Conservation (phyloP, 2,329 filamentous ascomycete genomes). For the Trichoderma endophyticum region DNA sequence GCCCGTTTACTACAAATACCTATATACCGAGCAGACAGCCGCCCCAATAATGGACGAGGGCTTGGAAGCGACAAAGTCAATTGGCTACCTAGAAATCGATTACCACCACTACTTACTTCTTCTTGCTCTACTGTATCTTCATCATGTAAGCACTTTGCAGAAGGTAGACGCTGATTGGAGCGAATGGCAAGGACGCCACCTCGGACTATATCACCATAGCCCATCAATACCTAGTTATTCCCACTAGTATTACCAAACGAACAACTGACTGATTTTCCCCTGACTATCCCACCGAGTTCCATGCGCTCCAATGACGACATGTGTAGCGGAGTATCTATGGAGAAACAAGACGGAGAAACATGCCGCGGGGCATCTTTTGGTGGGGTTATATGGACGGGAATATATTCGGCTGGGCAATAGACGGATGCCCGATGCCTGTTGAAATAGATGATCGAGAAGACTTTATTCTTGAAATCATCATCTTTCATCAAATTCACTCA, state of each 20-base stretch:
- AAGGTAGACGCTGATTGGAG: background rate
- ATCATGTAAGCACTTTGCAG: background rate
- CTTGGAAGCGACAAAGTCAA: background rate
- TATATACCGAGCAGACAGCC: background rate
- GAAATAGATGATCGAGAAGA: background rate
- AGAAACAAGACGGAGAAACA: background rate
- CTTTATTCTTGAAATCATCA: background rate
- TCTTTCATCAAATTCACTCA: background rate
- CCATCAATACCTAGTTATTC: background rate
- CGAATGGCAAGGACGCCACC: background rate
- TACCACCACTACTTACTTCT: too few species aligned
- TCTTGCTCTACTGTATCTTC: background rate
- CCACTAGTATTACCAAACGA: background rate
- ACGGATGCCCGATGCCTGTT: background rate
- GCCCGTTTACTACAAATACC: too few species aligned
- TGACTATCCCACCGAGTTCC: background rate
- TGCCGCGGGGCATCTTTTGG: conserved; percentile 2
- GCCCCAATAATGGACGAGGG: background rate
- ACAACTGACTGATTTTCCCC: background rate
- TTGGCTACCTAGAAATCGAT: too few species aligned
- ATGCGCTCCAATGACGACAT: conserved; percentile 15
- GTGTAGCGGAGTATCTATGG: conserved; percentile 8
- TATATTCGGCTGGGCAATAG: background rate
- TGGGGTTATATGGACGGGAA: background rate
- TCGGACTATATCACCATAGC: background rate